These are phyloP conservation scores for Microascus cirrosus DNA, from an alignment of 2,329 filamentous ascomycete species.

Conservation along the genomic window DNA sequence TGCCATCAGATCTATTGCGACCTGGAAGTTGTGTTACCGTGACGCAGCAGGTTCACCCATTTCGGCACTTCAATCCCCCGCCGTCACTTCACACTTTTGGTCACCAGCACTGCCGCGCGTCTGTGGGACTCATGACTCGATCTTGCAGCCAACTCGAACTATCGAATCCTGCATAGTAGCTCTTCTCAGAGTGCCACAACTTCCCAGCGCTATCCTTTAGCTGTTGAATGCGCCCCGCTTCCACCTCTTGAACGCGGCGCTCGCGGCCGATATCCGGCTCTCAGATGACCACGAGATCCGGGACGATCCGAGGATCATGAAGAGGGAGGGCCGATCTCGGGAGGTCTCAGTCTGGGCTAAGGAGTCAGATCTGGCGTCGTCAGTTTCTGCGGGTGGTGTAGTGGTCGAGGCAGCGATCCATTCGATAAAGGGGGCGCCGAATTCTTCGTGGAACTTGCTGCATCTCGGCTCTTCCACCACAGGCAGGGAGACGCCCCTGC, in stretches of 20 bases:
- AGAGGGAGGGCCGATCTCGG: too few relatives aligned
- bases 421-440: constrained; percentile 25
- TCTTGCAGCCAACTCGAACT: neutral
- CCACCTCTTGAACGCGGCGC: neutral
- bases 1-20: neutral
- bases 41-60: neutral
- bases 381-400: constrained; percentile 13
- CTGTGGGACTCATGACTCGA: neutral
- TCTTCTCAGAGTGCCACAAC: neutral
- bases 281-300: neutral
- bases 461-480: constrained; percentile 5
- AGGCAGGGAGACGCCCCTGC: too few relatives aligned
- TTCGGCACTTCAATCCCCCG: neutral
- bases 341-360: neutral
- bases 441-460: constrained; percentile 24
- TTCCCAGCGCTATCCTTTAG: neutral
- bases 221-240: neutral
- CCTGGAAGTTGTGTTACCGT: neutral
- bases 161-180: neutral
- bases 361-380: neutral
- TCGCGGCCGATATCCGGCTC: neutral
- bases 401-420: constrained; percentile 18
- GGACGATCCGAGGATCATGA: neutral
- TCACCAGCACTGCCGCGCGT: neutral
- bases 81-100: neutral